These are phyloP conservation scores for Leishmania major DNA, from an alignment of 208 protist genomes.

Conservation along the genomic window DNA sequence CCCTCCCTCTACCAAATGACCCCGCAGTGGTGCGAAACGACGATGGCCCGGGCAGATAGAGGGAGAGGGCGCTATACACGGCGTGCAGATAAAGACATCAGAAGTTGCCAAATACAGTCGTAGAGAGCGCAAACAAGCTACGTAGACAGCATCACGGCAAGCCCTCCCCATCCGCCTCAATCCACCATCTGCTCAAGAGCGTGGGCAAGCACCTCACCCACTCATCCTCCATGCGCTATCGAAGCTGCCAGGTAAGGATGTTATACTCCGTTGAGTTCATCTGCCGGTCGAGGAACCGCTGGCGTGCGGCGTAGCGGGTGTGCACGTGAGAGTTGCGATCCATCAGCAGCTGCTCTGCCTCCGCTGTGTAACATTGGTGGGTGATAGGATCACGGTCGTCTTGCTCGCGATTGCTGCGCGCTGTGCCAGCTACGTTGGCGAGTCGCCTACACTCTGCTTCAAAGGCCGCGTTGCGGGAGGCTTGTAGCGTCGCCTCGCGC, in stretches of 20 bases:
- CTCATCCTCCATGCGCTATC: constrained; percentile 1
- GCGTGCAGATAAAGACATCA: not conserved
- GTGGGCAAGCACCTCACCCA: not conserved
- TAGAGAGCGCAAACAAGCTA: not conserved
- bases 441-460: constrained; percentile 27
- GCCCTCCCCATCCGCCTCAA: not conserved
- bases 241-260: constrained; percentile 56
- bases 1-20: not conserved
- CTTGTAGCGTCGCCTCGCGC: constrained; percentile 36
- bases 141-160: not conserved
- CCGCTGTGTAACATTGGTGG: constrained; percentile 47
- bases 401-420: constrained; percentile 48
- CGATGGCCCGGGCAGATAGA: not conserved
- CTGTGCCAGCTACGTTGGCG: constrained; percentile 30
- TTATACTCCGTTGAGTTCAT: constrained; percentile 58
- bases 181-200: not conserved
- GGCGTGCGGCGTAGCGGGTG: constrained; percentile 42
- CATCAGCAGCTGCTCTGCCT: constrained; percentile 29
- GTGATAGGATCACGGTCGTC: constrained; percentile 65
- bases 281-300: constrained; percentile 26
- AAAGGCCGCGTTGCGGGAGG: constrained; percentile 39
- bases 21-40: not conserved
- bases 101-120: not conserved
- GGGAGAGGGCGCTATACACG: not conserved
- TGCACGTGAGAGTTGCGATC: constrained; percentile 27